A percentile compares a stretch with the other conserved stretches of the same genome.
These are phyloP conservation scores for Ogataea siamensis DNA, from an alignment of 805 yeast genomes.

Conservation along the genomic window DNA sequence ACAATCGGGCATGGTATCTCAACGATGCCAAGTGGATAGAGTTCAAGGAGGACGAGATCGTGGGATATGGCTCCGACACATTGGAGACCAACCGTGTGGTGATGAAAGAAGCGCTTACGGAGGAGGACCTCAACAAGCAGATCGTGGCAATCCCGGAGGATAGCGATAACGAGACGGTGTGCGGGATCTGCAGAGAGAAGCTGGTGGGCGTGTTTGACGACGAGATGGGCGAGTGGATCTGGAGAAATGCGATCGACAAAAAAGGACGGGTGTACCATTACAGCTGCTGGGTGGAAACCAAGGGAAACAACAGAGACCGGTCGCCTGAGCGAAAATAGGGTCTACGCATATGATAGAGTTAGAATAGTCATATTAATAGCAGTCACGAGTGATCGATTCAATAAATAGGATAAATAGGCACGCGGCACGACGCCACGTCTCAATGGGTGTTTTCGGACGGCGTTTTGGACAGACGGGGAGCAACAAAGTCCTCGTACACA, in stretches of 20 bases:
- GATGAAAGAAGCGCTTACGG: conserved; percentile 21
- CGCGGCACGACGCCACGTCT: too few relatives aligned
- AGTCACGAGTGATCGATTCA: too few relatives aligned
- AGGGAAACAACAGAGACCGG: conserved; percentile 29
- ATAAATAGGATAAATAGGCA: conserved; percentile 10
- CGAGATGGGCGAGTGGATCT: conserved; percentile 77
- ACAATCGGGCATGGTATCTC: conserved; percentile 81
- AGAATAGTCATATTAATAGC: neutral
- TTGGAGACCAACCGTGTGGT: conserved; percentile 19
- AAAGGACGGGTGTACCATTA: conserved; percentile 56
- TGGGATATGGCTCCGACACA: conserved; percentile 34
- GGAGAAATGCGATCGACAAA: conserved; percentile 61
- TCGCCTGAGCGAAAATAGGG: conserved; percentile 29
- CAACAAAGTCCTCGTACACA: conserved; percentile 55
- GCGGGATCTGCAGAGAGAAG: conserved; percentile 71
- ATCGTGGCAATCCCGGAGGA: conserved; percentile 69
- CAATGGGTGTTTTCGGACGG: neutral
- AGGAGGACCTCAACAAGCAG: conserved; percentile 38
- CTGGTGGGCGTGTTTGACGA: conserved; percentile 67
- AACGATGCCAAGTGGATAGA: conserved; percentile 69
- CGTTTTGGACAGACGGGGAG: conserved; percentile 5
- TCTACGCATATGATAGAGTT: conserved; percentile 1
- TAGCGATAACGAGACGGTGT: conserved; percentile 54
- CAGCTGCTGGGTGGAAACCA: conserved; percentile 64
- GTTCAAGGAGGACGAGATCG: conserved; percentile 65